Evolutionary conservation across 106 monocot species (phyloP).

Genomic region (Narthecium ossifragum): DNA sequence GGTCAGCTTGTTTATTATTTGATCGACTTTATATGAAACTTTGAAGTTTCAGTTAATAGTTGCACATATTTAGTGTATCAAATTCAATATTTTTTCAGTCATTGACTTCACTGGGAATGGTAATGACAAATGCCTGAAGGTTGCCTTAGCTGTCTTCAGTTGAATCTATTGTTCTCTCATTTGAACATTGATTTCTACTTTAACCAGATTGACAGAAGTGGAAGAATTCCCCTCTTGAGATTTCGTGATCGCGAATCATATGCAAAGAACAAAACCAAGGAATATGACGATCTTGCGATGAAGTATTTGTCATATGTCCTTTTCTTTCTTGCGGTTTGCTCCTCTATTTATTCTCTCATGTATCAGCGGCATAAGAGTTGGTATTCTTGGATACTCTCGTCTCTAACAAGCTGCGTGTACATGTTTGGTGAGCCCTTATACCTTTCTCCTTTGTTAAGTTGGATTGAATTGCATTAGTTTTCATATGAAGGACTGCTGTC

Average conservation of each 20-base stretch:
- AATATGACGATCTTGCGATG: conserved; percentile 98
- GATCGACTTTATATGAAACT: too few relatives aligned
- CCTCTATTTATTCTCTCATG: conserved; percentile 81
- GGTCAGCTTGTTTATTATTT: too few relatives aligned
- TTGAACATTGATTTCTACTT: too few relatives aligned
- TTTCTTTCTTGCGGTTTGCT: conserved; percentile 69
- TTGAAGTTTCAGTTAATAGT: too few relatives aligned
- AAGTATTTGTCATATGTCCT: conserved; percentile 91
- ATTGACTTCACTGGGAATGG: too few relatives aligned
- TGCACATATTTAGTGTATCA: too few relatives aligned
- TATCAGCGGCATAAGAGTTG: conserved; percentile 90
- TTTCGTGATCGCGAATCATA: conserved; percentile 91
- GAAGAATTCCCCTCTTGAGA: conserved; percentile 75
- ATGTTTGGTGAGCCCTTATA: conserved; percentile 99
- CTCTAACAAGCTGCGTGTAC: conserved; percentile 89
- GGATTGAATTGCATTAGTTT: too few relatives aligned
- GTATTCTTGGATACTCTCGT: conserved; percentile 99
- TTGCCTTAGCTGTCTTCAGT: too few relatives aligned
- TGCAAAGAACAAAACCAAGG: conserved; percentile 87
- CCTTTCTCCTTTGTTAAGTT: background rate
- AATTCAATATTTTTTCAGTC: too few relatives aligned
- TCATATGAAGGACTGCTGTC: too few relatives aligned
- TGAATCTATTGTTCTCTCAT: too few relatives aligned
- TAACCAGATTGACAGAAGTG: conserved; percentile 90
- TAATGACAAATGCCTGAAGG: too few relatives aligned